Base-by-base conservation (phyloP, 805 yeast genomes). In the Tetrapisispora fleetii region DNA sequence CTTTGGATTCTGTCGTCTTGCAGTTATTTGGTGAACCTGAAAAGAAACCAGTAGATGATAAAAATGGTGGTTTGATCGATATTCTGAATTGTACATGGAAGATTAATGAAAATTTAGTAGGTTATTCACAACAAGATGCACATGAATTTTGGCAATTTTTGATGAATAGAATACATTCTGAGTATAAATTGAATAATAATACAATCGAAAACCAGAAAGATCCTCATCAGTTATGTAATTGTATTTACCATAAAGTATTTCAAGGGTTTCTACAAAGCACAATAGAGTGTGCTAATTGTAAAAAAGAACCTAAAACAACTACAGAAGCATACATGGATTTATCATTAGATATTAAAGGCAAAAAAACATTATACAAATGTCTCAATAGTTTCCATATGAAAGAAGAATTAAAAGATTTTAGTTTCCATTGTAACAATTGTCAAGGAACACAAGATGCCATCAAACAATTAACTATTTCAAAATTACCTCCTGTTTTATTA, bases 51-150 rank as follows among this genome's bases (percentile, higher is more conserved):
- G 40, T 37, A 3, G 46, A 66, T 40, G 30, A 30, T 33, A 48
- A 40, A 13, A 52, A 41, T 74, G 79, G 67, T 27, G 97, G 98
- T 0, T 83, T 93, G 53, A 81, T 93, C 2, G 78, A 84, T 45
- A 67, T 93, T 43, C 72, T 93, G 45, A 75, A 79, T n/a, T 86
- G 96, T 13, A 83, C 96, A 1, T 89, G 96, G 91, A 82, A 81
- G 58, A 81, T 83, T 43, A 85, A 87, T 56, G 78, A 85, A 54
- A 77, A 88, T 33, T 75, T 93, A 50, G 95, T 97, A 0, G 99
- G 99, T 1, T 90, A 90, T 56, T 84, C 93, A 35, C 97, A 93
- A 66, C 99, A 93, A 67, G 99, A 93, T 64, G 98, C 99, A 0
- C 99, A 93, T 67, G 99, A 93, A 66, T 93, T 91, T 66, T 83